phyloP scores from a whole-genome alignment of 495 filamentous ascomycete species.

The Talaromyces adpressus region DNA sequence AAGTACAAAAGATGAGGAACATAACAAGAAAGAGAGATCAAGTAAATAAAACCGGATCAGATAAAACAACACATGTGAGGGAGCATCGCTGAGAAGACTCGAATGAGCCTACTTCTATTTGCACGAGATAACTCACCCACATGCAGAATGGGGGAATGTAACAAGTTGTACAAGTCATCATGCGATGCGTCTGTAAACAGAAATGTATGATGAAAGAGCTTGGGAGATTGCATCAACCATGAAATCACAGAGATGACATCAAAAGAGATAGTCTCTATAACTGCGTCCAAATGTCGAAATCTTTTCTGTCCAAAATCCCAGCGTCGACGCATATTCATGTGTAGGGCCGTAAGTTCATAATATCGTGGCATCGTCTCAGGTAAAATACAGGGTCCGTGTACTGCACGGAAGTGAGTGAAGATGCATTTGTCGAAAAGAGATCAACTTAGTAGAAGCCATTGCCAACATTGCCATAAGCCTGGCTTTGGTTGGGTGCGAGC shows the following conservation, averaged over 20 bases:
- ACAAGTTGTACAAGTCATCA: conserved; percentile 5
- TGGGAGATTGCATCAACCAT: conserved; percentile 5
- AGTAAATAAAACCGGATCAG: neutral
- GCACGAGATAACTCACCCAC: neutral
- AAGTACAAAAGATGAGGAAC: neutral
- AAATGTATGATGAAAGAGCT: conserved; percentile 14
- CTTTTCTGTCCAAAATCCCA: neutral
- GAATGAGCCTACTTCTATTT: neutral
- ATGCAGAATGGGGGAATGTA: conserved; percentile 3
- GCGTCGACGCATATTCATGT: conserved; percentile 1
- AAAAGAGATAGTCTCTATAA: neutral
- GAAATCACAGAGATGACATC: conserved; percentile 2
- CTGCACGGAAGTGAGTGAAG: conserved; percentile 4
- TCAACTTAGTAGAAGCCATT: conserved; percentile 3
- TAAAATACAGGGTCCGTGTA: conserved; percentile 34
- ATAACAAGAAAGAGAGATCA: neutral
- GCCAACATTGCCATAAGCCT: conserved; percentile 12
- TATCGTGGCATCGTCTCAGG: conserved; percentile 39
- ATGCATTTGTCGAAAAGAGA: neutral
- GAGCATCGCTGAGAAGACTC: neutral
- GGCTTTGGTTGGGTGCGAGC: conserved; percentile 21
- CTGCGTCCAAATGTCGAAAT: neutral
- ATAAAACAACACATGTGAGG: neutral
- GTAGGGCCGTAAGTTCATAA: conserved; percentile 28
- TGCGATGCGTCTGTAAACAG: conserved; percentile 2